Evolutionary conservation across 495 filamentous ascomycete species (phyloP).

Genomic region (Tuber indicum): DNA sequence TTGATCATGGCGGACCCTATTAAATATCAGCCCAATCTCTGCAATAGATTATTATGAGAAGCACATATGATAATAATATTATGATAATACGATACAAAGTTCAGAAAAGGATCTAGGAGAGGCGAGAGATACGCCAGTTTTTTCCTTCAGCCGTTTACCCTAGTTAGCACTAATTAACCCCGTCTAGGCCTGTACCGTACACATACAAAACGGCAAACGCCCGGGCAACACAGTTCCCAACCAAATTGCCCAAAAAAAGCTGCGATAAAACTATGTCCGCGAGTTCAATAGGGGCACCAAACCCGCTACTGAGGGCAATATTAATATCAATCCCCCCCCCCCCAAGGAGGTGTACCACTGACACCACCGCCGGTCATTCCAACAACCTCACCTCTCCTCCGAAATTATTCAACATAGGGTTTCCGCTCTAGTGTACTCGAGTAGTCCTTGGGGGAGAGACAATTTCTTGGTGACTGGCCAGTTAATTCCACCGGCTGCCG

Average conservation of each 20-base stretch:
- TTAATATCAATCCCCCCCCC: slow-evolving; percentile 50
- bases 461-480: slow-evolving; percentile 56
- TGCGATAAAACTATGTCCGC: slow-evolving; percentile 63
- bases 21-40: not conserved
- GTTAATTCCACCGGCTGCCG: slow-evolving; percentile 52
- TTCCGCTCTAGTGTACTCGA: slow-evolving; percentile 62
- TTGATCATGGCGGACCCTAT: slow-evolving; percentile 59
- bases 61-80: not conserved
- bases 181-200: not conserved
- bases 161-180: slow-evolving; percentile 6
- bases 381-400: slow-evolving; percentile 47
- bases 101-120: slow-evolving; percentile 60
- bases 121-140: slow-evolving; percentile 54
- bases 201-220: slow-evolving; percentile 48
- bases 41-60: not conserved
- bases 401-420: slow-evolving; percentile 62
- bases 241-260: slow-evolving; percentile 60
- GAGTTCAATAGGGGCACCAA: slow-evolving; percentile 62
- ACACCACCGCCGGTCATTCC: slow-evolving; percentile 56
- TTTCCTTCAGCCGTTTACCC: slow-evolving; percentile 52
- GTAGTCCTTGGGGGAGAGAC: slow-evolving; percentile 59
- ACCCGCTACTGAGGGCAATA: slow-evolving; percentile 50
- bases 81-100: slow-evolving; percentile 45
- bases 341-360: slow-evolving; percentile 55
- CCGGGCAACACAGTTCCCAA: slow-evolving; percentile 57